Base-by-base conservation (phyloP, 805 yeast species). In the Kregervanrija fluxuum region DNA sequence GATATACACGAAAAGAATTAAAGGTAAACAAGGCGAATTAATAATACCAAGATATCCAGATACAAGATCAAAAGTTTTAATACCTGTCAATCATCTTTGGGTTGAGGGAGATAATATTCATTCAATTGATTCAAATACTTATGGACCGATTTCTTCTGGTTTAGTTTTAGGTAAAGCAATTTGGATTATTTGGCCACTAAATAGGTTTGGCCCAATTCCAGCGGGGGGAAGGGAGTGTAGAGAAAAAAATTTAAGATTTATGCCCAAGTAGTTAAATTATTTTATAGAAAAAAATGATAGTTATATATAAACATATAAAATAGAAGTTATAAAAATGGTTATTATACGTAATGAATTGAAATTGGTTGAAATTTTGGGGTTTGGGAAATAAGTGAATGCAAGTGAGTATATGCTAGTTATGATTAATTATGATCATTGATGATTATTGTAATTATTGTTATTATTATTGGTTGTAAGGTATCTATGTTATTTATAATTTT, bases 21-120 rank as follows among this genome's bases (percentile, higher is more conserved):
- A 83, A 48, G 97, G 84, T 0, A 54, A 78, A 1, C 87, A 77
- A 44, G 91, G 93, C 17, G 95, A 89, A 52, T 57, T 69, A 4
- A 71, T 90, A 0, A 56, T 63, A 6, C 79, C 95, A 2, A 69
- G 82, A 44, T 66, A 71, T 35, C 82, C 81, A 16, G 87, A 86
- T 56, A 88, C 95, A 5, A 73, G 80, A 56, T 67, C 70, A 2
- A 64, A 68, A 37, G 80, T 82, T 5, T 62, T 66, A 32, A 67
- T 91, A 2, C 96, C 96, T 2, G 65, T 84, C 44, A 82, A 80
- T 55, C 97, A 91, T 59, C 54, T 87, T 6, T 91, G 97, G 97
- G 89, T 89, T 0, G 97, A 91, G 61, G 98, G 98, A 6, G 98
- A 91, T 61, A 89, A 87, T 59, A 63, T 77, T 12, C 91, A 83